phyloP scores from a whole-genome alignment of 495 filamentous ascomycete genomes.

The Aspergillus steynii region DNA sequence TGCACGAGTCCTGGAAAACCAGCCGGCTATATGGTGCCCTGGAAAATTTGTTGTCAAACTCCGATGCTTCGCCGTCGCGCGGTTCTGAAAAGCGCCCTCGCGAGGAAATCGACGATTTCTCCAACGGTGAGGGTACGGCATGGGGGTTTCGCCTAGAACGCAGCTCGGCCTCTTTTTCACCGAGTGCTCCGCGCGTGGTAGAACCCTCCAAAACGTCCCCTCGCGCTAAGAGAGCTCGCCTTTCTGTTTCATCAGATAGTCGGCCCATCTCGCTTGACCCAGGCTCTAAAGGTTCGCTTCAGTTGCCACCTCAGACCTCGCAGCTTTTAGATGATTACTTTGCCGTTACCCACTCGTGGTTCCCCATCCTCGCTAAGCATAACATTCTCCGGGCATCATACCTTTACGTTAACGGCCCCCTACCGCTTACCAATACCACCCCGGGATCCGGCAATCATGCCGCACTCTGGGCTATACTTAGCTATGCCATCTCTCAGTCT shows the following conservation, averaged over 20 bases:
- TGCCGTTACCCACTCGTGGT: conserved; percentile 70
- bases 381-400: conserved; percentile 58
- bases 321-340: conserved; percentile 71
- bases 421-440: conserved; percentile 39
- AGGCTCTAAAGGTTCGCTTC: conserved; percentile 27
- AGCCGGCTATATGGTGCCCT: conserved; percentile 54
- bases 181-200: conserved; percentile 34
- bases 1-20: conserved; percentile 60
- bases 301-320: conserved; percentile 62
- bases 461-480: conserved; percentile 63
- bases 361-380: conserved; percentile 71
- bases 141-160: conserved; percentile 41
- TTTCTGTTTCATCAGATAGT: conserved; percentile 24
- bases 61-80: conserved; percentile 22
- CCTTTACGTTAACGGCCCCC: conserved; percentile 48
- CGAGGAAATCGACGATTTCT: conserved; percentile 32
- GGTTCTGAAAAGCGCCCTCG: conserved; percentile 38
- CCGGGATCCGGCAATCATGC: conserved; percentile 59
- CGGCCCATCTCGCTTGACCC: conserved; percentile 13
- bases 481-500: conserved; percentile 52
- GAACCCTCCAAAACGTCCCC: conserved; percentile 26
- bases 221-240: conserved; percentile 31
- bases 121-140: conserved; percentile 11
- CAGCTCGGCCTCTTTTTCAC: conserved; percentile 31
- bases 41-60: conserved; percentile 53